Evolutionary conservation across 148 eudicot species (phyloP), one percentile per base, ranked within the genome.

Genomic region (Vaccinium vitisidaea): DNA sequence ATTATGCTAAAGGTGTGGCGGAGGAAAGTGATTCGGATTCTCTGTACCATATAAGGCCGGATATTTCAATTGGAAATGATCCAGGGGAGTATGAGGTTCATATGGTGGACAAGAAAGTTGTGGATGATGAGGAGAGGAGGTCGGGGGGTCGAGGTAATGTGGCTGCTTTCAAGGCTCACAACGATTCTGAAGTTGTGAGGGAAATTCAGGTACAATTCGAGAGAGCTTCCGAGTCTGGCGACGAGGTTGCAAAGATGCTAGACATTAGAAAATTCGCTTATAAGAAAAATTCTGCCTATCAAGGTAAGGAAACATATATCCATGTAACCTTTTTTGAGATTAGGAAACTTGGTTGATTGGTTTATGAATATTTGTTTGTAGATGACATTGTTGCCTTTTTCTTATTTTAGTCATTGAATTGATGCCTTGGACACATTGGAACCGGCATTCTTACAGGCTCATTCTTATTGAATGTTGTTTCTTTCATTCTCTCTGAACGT

Each of bases 21-120:
- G 73, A 58, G 50, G 89, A 11, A 13, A 83, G 86, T 56, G 89
- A 86, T 15, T 85, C 83, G 0, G 93, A 88, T 73, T 79, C 77
- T 11, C 61, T 67, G 43, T 84, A 86, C 75, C 80, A 83, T 18
- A 81, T 75, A 1, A 90, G 91, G 88, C 86, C 88, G n/a, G 90
- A 89, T 48, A 85, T 75, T 23, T 84, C 85, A 5, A 18, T n/a
- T 23, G 95, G 91, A 80, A 80, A 77, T 76, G 89, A 88, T 59
- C 87, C 91, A 4, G 90, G 91, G 84, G 95, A 93, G 94, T 94
- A 90, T 87, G 98, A 93, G 85, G 99, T 97, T 25, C 95, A 90
- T 85, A 84, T 95, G 91, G 98, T 95, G 89, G 99, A 97, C 82
- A 95, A 97, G 88, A 92, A 92, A 89, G 98, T 97, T 86, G 98